Conservation (phyloP, 176 grass and related monocot species). For the Hordeum vulgare region DNA sequence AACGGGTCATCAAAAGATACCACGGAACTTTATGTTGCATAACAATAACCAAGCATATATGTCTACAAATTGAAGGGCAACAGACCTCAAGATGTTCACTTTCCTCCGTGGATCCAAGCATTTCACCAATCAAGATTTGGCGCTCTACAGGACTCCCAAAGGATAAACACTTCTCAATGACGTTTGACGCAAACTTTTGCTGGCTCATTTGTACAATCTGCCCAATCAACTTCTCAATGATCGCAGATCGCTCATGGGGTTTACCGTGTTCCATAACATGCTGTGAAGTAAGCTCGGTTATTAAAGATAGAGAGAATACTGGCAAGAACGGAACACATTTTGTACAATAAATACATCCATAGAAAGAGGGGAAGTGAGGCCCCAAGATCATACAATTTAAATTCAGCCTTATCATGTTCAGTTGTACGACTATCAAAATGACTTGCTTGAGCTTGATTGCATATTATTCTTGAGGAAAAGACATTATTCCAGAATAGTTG, state of each 20-base stretch:
- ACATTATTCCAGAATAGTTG: background rate
- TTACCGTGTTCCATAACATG: constrained; percentile 44
- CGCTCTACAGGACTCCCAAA: constrained; percentile 30
- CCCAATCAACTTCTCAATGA: constrained; percentile 34
- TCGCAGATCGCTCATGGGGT: constrained; percentile 31
- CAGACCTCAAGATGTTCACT: constrained; percentile 48
- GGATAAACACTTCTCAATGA: constrained; percentile 41
- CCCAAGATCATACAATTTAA: background rate
- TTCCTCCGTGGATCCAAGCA: constrained; percentile 45
- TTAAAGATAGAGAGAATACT: background rate
- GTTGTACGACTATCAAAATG: background rate
- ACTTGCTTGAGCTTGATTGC: background rate
- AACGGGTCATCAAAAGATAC: background rate
- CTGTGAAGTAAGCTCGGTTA: constrained; percentile 9
- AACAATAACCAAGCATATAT: background rate
- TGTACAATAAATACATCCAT: background rate
- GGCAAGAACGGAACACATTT: background rate
- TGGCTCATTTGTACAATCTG: constrained; percentile 54
- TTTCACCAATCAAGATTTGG: constrained; percentile 43
- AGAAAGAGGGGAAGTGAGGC: background rate
- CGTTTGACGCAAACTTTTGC: constrained; percentile 48
- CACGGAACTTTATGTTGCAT: background rate
- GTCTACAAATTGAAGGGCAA: background rate
- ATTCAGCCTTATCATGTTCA: background rate
- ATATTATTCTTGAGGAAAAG: background rate